Evolutionary conservation across 176 grass and related monocot species (phyloP), one percentile per base, ranked within the genome.

Genomic region (Neostapfia colusana): DNA sequence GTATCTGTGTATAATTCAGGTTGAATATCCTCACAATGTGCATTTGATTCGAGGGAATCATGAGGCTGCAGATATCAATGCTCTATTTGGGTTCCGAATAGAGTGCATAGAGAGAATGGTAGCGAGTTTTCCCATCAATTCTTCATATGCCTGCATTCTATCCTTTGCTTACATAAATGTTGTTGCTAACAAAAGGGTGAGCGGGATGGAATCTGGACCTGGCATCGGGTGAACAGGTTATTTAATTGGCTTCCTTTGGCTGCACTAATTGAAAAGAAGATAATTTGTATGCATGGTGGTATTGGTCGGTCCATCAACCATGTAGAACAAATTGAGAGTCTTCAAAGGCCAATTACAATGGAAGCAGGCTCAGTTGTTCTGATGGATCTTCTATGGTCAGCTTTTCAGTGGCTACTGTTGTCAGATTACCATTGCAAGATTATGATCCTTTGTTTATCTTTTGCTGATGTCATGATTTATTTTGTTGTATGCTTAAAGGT

Each of bases 21-120:
- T 99, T 83, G 95, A 99, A 51, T 88, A 92, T 95, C 85, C 95
- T 65, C 83, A 95, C 8, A 99, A 95, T 46, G 85, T 99, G n/a
- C 95, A 99, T 90, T 89, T 99, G 81, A 99, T 99, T 85, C 89
- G 95, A 54, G 95, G 95, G 36, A 99, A 99, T 84, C 95, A 99
- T 60, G 95, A 99, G 85, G 95, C 95, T 27, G 89, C 95, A 83
- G 95, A 99, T 89, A 99, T 99, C 73, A 99, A 99, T 88, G 95
- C 95, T 72, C 56, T 99, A 21, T 99, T 99, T 88, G 95, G 95
- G 41, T 99, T 99, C 73, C 79, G 95, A 58, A 95, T 95, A 79
- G 95, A 99, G 73, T 99, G 95, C 83, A 99, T 99, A 65, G 95
- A 99, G 66, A 80, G 95, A 85, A 99, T 99, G 91, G 95, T 99